A percentile compares a stretch with the other conserved stretches of the same genome.
These are phyloP conservation scores for Vicia faba DNA, from an alignment of 306 rosid genomes.

Conservation along the genomic window DNA sequence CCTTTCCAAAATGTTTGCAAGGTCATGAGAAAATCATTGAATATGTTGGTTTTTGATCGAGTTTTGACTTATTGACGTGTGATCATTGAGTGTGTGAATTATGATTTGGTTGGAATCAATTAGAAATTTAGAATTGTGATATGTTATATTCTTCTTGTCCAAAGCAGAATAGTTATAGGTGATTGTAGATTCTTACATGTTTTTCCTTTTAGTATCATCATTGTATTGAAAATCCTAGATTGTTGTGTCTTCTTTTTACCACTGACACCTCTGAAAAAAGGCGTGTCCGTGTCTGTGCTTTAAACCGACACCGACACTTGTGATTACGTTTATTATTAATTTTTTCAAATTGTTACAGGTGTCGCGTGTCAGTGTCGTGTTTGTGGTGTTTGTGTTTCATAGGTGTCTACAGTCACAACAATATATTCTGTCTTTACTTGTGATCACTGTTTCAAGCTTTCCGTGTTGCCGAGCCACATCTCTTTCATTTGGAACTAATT, in stretches of 20 bases:
- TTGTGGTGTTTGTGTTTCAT: too few species aligned
- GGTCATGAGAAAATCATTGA: constrained; percentile 12
- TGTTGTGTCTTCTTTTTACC: background rate
- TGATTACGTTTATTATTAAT: too few species aligned
- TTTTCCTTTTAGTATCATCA: constrained; percentile 11
- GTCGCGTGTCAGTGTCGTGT: too few species aligned
- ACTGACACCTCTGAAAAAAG: too few species aligned
- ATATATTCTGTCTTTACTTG: constrained; percentile 12
- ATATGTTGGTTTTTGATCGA: constrained; percentile 18
- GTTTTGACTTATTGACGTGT: constrained; percentile 1
- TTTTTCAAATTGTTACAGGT: too few species aligned
- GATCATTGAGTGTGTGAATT: constrained; percentile 8
- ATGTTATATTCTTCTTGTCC: background rate
- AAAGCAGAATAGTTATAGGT: background rate
- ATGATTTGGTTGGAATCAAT: constrained; percentile 26
- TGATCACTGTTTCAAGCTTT: constrained; percentile 33
- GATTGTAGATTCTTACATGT: constrained; percentile 1
- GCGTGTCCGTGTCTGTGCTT: too few species aligned
- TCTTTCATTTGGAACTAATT: background rate
- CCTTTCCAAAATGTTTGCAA: background rate
- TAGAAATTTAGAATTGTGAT: background rate
- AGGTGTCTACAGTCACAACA: background rate
- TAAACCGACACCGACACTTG: too few species aligned
- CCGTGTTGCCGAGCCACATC: constrained; percentile 20
- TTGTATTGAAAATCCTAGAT: constrained; percentile 6